Conservation (phyloP, 2,329 filamentous ascomycete species). For the Davidsoniella neocaledoniae region DNA sequence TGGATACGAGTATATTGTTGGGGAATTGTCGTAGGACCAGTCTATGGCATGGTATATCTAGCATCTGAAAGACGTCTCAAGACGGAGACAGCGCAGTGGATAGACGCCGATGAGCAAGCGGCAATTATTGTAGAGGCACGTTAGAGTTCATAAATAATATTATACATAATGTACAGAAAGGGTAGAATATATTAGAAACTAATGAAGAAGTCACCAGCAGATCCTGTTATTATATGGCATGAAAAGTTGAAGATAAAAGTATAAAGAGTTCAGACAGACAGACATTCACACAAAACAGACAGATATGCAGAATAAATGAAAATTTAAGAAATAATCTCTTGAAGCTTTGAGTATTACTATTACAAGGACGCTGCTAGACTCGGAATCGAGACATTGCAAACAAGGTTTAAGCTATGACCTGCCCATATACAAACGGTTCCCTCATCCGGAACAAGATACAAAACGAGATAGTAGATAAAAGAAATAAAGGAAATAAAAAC, state of each 20-base stretch:
- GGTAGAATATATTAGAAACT: too few species aligned
- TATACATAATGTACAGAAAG: too few species aligned
- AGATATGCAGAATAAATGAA: slow-evolving; percentile 9
- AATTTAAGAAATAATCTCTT: slow-evolving; percentile 5
- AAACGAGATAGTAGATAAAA: slow-evolving; percentile 2
- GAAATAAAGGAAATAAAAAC: background rate
- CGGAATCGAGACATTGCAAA: background rate
- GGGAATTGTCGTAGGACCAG: slow-evolving; percentile 54
- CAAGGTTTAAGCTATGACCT: slow-evolving; percentile 7
- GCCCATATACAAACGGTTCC: slow-evolving; percentile 8
- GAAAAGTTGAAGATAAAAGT: too few species aligned
- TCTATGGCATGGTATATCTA: slow-evolving; percentile 60
- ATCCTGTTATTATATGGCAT: too few species aligned
- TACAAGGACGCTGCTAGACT: slow-evolving; percentile 10
- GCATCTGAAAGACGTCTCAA: slow-evolving; percentile 48
- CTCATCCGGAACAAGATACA: slow-evolving; percentile 8
- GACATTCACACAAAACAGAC: slow-evolving; percentile 12
- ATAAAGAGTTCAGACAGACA: too few species aligned
- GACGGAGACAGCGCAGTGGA: slow-evolving; percentile 43
- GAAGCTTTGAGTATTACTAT: slow-evolving; percentile 13
- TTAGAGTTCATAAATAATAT: slow-evolving; percentile 4
- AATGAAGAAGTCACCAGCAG: too few species aligned
- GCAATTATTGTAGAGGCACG: slow-evolving; percentile 23
- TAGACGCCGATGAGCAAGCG: slow-evolving; percentile 44
- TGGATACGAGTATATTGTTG: slow-evolving; percentile 57